Evolutionary conservation across 495 filamentous ascomycete species (phyloP).

Genomic region (Penicillium parvum): DNA sequence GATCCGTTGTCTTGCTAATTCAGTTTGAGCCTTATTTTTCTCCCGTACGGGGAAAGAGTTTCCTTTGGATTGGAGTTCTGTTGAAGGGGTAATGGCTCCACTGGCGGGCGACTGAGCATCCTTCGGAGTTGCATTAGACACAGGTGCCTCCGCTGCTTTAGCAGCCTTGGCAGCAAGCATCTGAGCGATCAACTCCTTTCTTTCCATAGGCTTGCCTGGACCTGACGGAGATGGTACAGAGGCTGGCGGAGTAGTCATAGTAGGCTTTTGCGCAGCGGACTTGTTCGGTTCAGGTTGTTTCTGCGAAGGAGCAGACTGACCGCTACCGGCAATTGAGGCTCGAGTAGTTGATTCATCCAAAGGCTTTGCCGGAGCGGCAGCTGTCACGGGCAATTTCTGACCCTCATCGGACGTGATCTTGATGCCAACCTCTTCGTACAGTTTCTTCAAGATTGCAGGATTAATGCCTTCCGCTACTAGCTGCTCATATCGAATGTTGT

Average conservation of each 20-base stretch:
- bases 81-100: constrained; percentile 1
- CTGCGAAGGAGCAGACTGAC: too few relatives aligned
- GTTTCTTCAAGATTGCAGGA: constrained; percentile 51
- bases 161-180: constrained; percentile 60
- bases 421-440: constrained; percentile 65
- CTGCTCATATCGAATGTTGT: constrained; percentile 62
- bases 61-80: constrained; percentile 12
- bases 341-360: background rate
- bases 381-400: background rate
- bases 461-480: constrained; percentile 72
- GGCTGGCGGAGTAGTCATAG: constrained; percentile 1
- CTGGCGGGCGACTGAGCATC: constrained; percentile 4
- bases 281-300: constrained; percentile 3
- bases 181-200: constrained; percentile 72
- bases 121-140: constrained; percentile 16
- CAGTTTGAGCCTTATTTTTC: constrained; percentile 54
- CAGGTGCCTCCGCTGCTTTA: constrained; percentile 20
- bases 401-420: constrained; percentile 24
- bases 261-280: constrained; percentile 1
- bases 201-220: constrained; percentile 53
- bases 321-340: background rate
- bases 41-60: constrained; percentile 36
- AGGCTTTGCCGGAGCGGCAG: background rate
- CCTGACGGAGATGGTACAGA: constrained; percentile 9
- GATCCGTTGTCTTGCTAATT: constrained; percentile 49